Base-by-base conservation (phyloP, 139 green algal genomes). In the Chlorella ohadii region DNA sequence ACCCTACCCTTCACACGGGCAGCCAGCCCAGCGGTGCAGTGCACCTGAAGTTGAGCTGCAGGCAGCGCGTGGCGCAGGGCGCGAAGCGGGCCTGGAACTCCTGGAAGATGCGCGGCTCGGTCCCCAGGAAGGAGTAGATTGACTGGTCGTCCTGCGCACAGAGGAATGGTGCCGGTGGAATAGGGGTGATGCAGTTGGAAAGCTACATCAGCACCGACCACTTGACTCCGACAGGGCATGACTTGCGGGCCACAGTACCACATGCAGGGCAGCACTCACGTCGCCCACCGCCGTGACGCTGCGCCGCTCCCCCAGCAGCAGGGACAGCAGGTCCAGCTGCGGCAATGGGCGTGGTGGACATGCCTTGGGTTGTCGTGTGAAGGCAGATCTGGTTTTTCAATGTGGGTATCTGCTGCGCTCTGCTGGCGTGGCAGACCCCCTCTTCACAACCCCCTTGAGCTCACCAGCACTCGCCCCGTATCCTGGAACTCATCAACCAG, bases 401-500 rank as follows among this genome's bases (percentile, higher is more conserved):
- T n/a, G n/a, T n/a, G n/a, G n/a, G n/a, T n/a, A n/a, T n/a, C n/a
- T n/a, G n/a, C n/a, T n/a, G n/a, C n/a, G n/a, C n/a, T n/a, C n/a
- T n/a, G n/a, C n/a, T n/a, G n/a, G n/a, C n/a, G n/a, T n/a, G n/a
- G n/a, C n/a, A n/a, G n/a, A n/a, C n/a, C n/a, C n/a, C n/a, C n/a
- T n/a, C n/a, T n/a, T n/a, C n/a, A n/a, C n/a, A n/a, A n/a, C n/a
- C n/a, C n/a, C n/a, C n/a, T n/a, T 22, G 15, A 3, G 51, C 51
- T 76, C 23, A 22, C 38, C 36, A 44, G 19, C 59, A 31, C 25
- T 9, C 16, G 36, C 9, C 63, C 31, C 4, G n/a, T 66, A 66
- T 84, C 79, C 17, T 84, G 79, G 23, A 77, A 56, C 47, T 84
- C 79, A 19, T 84, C 79, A n/a, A 39, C 65, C 23, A 78, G 33